phyloP scores from a whole-genome alignment of 306 rosid species.

The Lupinus albus region DNA sequence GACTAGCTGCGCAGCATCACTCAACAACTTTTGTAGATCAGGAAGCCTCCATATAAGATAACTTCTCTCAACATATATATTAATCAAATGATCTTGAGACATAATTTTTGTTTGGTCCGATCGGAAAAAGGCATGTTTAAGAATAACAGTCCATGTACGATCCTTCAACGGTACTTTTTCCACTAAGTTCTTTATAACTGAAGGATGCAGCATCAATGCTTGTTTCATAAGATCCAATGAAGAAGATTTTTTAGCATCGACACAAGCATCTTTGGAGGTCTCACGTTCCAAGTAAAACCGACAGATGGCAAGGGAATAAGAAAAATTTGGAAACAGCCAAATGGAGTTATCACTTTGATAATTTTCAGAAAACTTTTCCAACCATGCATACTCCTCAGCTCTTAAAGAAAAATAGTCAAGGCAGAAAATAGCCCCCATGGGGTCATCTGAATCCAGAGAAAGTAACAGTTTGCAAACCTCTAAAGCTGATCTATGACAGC shows the following conservation, averaged over 20 bases:
- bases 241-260: constrained; percentile 56
- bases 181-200: constrained; percentile 75
- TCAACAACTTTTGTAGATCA: constrained; percentile 73
- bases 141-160: constrained; percentile 64
- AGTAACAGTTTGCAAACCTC: constrained; percentile 93
- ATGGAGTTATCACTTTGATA: constrained; percentile 79
- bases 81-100: constrained; percentile 84
- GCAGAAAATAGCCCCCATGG: constrained; percentile 89
- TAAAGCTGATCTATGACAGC: constrained; percentile 95
- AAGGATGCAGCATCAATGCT: constrained; percentile 96
- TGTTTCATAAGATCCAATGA: constrained; percentile 88
- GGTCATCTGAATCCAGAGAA: constrained; percentile 89
- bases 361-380: constrained; percentile 79
- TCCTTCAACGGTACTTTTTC: constrained; percentile 92
- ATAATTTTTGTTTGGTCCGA: constrained; percentile 68
- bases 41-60: constrained; percentile 94
- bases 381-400: constrained; percentile 92
- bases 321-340: constrained; percentile 92
- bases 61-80: constrained; percentile 81
- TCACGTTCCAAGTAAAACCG: constrained; percentile 76
- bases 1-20: constrained; percentile 68
- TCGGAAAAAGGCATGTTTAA: constrained; percentile 66
- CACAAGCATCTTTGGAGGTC: constrained; percentile 45
- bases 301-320: constrained; percentile 84
- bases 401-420: constrained; percentile 85